Base-by-base conservation (phyloP, 306 rosid genomes). In the Lagenaria siceraria region DNA sequence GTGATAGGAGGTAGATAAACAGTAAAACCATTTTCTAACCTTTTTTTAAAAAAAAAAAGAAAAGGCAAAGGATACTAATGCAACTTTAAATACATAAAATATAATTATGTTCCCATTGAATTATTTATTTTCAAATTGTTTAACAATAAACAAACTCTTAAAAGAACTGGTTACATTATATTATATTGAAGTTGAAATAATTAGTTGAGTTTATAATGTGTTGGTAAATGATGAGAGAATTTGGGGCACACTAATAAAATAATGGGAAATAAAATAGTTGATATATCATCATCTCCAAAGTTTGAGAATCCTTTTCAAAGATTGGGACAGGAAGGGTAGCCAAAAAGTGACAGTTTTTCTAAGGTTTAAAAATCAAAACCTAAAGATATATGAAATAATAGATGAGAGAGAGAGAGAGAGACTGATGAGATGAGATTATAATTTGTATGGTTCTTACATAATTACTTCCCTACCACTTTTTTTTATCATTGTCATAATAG, bases 331-430 rank as follows among this genome's bases (percentile, higher is more conserved):
- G 5, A 46, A 46, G 52, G 52, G 33, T 8, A 63, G 46, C 46
- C 46, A 69, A 69, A 69, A 69, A 22, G 51, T 21, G 75, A 42
- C 11, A 22, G 40, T 14, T 70, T 70, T 70, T 70, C 40, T 48
- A 46, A 70, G 76, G 36, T 70, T 70, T 46, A 43, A 52, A 81
- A 80, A 75, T 69, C 71, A 36, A 81, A 65, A 48, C 79, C 73
- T 82, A 81, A 88, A 64, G 80, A 49, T 77, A 19, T 15, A 52
- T 59, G 78, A 83, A n/a, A 86, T 79, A 80, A 85, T 82, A 58
- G 86, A 80, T 53, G 72, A 19, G 84, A 79, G 76, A 77, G 79
- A 52, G 86, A 48, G 72, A 19, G 84, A 79, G 76, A 77, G 79
- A 52, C 86, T 85, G 17, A 60, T 61, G 68, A 43, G 38, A 46